phyloP scores from a whole-genome alignment of 163 green algal genomes.

The Scenedesmus sp. region DNA sequence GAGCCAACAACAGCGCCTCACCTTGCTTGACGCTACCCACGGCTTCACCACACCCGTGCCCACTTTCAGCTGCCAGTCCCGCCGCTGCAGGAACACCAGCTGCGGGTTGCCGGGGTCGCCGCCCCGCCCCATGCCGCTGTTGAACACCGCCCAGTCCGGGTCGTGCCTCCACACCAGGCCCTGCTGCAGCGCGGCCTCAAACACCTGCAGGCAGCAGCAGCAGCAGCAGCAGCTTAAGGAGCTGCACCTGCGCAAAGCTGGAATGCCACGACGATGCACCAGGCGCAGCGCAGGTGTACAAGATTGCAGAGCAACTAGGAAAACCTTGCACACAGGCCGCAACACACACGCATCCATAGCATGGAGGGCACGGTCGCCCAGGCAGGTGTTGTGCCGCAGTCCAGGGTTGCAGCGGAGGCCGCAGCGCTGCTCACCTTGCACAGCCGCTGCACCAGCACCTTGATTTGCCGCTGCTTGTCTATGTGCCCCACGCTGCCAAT shows the following conservation, averaged over 20 bases:
- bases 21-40: conserved; percentile 11
- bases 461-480: background rate
- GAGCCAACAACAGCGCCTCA: background rate
- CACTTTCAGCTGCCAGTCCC: background rate
- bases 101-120: background rate
- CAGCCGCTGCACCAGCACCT: background rate
- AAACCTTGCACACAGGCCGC: too few species aligned
- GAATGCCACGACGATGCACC: too few species aligned
- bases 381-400: too few species aligned
- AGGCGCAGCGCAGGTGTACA: too few species aligned
- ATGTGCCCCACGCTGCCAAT: background rate
- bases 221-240: background rate
- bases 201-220: conserved; percentile 21
- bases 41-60: background rate
- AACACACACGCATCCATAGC: too few species aligned
- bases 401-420: background rate
- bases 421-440: conserved; percentile 26
- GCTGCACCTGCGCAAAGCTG: too few species aligned
- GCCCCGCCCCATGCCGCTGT: conserved; percentile 8
- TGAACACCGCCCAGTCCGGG: conserved; percentile 30
- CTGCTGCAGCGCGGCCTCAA: conserved; percentile 24
- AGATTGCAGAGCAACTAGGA: background rate
- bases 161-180: conserved; percentile 40
- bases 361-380: too few species aligned
- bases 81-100: conserved; percentile 39